Base-by-base conservation (phyloP, 371 early-diverging fungal species). In the Mucor mucedo region DNA sequence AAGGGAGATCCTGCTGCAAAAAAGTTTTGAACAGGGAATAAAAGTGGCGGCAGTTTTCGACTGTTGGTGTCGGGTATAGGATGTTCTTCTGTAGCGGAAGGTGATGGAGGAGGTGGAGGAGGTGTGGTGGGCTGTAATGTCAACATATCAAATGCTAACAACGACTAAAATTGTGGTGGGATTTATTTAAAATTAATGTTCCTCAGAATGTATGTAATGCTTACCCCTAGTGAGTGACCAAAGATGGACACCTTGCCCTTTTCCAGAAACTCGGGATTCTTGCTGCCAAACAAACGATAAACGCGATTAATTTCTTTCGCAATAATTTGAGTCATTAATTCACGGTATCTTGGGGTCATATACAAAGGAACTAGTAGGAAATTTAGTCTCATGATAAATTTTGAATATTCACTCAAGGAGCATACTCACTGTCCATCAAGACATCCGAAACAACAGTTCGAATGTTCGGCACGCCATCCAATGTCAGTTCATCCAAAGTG, bases 381-480 rank as follows among this genome's bases (percentile, higher is more conserved):
- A 42, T 14, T 10, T 1, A 42, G 13, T 4, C 4, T 44, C 5
- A 44, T 5, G n/a, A 13, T 16, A 28, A 41, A 16, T 21, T 39
- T n/a, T 21, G 39, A 21, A 38, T 21, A 53, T 5, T 21, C 3
- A 44, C 7, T 14, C 6, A 2, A 9, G 13, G n/a, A 11, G 27
- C 79, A 55, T 74, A 92, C 47, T 47, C 27, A 47, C 91, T 86
- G 66, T 93, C 95, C 70, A 93, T 74, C 16, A 92, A 73, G 0
- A 93, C 91, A 72, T 94, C 93, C 2, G 91, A 89, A 2, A 93
- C 90, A 29, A 93, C 72, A 73, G 82, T 88, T 32, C 95, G 82
- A 33, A 95, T 89, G 48, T 89, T 87, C 7, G 93, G 93, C 13
- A 93, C 92, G 7, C 92, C 90, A 7, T 92, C 91, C 38, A 91